A percentile compares a stretch with the other conserved stretches of the same genome.
Conservation (phyloP, 192 early-diverging fungal genomes). For the Spizellomyces punctatus region DNA sequence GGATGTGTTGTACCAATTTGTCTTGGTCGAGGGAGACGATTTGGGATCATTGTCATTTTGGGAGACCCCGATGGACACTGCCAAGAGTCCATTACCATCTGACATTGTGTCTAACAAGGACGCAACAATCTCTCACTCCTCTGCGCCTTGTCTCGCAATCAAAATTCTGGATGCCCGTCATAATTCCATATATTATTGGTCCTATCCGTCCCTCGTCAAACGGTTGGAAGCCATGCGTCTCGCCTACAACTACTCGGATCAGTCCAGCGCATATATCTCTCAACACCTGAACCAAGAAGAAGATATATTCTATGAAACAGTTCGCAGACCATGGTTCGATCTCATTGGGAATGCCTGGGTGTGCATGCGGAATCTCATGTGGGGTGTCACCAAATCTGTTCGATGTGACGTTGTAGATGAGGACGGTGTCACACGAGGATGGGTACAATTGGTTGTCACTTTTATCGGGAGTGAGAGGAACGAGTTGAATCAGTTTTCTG, state of each 20-base stretch:
- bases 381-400: conserved; percentile 21
- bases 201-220: conserved; percentile 55
- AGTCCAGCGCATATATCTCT: conserved; percentile 3
- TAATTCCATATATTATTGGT: conserved; percentile 64
- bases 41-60: conserved; percentile 38
- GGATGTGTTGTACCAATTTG: conserved; percentile 81
- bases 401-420: conserved; percentile 9
- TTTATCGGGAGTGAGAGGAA: conserved; percentile 9
- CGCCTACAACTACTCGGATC: conserved; percentile 22
- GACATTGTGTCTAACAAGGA: too few species aligned
- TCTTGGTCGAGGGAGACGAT: conserved; percentile 26
- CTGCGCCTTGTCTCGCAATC: conserved; percentile 40
- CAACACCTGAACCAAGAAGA: background rate
- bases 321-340: conserved; percentile 26
- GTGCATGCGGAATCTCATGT: conserved; percentile 25
- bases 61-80: conserved; percentile 26
- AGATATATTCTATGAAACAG: conserved; percentile 24
- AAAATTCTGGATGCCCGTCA: conserved; percentile 54
- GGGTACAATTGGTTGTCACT: conserved; percentile 12
- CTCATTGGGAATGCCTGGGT: conserved; percentile 30
- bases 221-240: conserved; percentile 71
- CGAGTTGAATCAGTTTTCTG: background rate
- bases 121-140: background rate
- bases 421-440: conserved; percentile 5
- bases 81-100: background rate